Evolutionary conservation across 495 filamentous ascomycete species (phyloP), one percentile per base, ranked within the genome.

Genomic region (Xylaria venustula): DNA sequence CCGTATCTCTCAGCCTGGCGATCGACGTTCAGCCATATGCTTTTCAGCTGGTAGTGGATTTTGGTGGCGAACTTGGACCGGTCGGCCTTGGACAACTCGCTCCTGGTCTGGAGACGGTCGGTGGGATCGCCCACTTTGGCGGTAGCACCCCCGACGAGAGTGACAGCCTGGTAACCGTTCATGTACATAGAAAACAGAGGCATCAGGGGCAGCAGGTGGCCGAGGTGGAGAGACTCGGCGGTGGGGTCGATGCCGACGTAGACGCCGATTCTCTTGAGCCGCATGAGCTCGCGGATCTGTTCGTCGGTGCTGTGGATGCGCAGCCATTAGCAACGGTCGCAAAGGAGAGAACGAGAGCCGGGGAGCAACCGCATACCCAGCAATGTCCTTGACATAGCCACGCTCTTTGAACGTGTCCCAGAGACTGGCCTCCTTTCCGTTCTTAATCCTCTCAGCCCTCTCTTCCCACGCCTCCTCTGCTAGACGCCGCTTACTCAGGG

Each of bases 171-270:
- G 64, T 89, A 87, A 14, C 94, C 93, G 75, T 92, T 84, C 40
- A 96, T 78, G 70, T 93, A 95, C 78, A 91, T 88, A 90, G 94
- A 97, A 60, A 92, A 93, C 26, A 97, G 74, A 0, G 91, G 86
- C 94, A 99, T 98, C 42, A 98, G 81, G 8, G 94, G 93, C 9
- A 98, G 75, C 57, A 99, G 85, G 72, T 99, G 92, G 30, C 94
- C 94, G 55, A 98, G 79, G 71, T 99, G 94, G 64, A 98, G 77
- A 4, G 93, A 97, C 25, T 85, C 82, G 3, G 93, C 95, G 0
- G 95, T 97, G 12, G 94, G 92, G 66, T 99, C 94, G 49, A 99
- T 82, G 58, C 94, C 94, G 40, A 89, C 88, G 69, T 99, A 99
- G 51, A 87, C 86, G 30, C 89, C 90, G 55, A 89, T 81, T 59